Conservation (phyloP, 2,329 filamentous ascomycete species). For the Fusarium nematophilum region DNA sequence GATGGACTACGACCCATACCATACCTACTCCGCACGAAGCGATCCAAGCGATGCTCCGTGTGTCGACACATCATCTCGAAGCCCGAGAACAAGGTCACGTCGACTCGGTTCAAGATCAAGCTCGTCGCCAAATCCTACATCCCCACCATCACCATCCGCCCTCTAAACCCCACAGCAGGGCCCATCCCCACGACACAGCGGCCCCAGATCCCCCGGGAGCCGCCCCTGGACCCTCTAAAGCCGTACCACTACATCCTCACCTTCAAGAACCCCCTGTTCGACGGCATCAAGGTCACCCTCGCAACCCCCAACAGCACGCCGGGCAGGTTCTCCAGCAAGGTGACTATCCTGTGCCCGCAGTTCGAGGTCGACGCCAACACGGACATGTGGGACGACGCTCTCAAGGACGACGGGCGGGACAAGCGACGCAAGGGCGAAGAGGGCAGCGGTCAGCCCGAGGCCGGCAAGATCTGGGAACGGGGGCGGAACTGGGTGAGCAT, state of each 20-base stretch:
- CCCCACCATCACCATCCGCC: slow-evolving; percentile 80
- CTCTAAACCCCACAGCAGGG: slow-evolving; percentile 59
- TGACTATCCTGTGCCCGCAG: slow-evolving; percentile 93
- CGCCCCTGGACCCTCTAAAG: slow-evolving; percentile 64
- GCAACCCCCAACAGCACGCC: slow-evolving; percentile 85
- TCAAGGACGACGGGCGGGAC: slow-evolving; percentile 65
- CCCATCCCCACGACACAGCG: slow-evolving; percentile 51
- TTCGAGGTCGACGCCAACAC: slow-evolving; percentile 96
- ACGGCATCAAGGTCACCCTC: slow-evolving; percentile 86
- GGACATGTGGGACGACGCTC: slow-evolving; percentile 87
- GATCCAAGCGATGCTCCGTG: slow-evolving; percentile 90
- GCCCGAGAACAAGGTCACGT: slow-evolving; percentile 89
- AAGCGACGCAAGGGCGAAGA: slow-evolving; percentile 55
- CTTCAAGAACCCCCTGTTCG: slow-evolving; percentile 94
- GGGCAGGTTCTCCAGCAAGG: slow-evolving; percentile 78
- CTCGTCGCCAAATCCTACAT: slow-evolving; percentile 90
- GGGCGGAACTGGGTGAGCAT: slow-evolving; percentile 96
- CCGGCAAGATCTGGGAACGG: slow-evolving; percentile 95
- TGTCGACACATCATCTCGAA: slow-evolving; percentile 97
- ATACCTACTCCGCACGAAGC: slow-evolving; percentile 87
- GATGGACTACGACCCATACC: slow-evolving; percentile 84
- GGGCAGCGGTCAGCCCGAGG: slow-evolving; percentile 71
- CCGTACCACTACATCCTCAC: slow-evolving; percentile 87
- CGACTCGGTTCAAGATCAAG: slow-evolving; percentile 91
- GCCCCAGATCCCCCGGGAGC: slow-evolving; percentile 46